These are phyloP conservation scores for Pseudognaphalium luteoalbum DNA, from an alignment of 129 eudicot genomes.

Conservation along the genomic window DNA sequence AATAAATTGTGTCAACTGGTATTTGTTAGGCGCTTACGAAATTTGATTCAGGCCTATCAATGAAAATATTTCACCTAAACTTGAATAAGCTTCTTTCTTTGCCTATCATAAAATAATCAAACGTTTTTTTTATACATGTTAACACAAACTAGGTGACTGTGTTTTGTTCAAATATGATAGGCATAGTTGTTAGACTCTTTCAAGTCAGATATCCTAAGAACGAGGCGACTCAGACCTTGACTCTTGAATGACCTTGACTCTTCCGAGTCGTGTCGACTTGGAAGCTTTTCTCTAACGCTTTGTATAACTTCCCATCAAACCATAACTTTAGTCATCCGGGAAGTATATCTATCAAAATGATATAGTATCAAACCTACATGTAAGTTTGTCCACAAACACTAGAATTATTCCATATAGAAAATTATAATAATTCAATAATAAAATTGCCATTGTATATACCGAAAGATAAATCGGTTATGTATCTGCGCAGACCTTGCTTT, in stretches of 20 bases:
- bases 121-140: background rate
- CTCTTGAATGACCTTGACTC: background rate
- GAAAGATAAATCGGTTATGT: background rate
- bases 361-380: background rate
- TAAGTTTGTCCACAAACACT: background rate
- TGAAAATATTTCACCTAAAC: background rate
- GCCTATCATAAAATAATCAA: conserved; percentile 3
- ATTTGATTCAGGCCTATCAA: background rate
- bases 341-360: background rate
- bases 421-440: background rate
- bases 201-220: no score
- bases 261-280: conserved; percentile 1
- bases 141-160: conserved; percentile 8
- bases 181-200: background rate
- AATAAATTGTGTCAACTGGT: conserved; percentile 9
- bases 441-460: background rate
- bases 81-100: background rate
- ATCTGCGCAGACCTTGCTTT: conserved; percentile 1
- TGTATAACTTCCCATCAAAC: background rate
- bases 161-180: conserved; percentile 6
- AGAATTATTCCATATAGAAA: background rate
- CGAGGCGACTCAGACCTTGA: no score
- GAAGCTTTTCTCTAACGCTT: background rate
- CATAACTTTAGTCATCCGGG: background rate
- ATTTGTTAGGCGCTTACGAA: background rate